Evolutionary conservation across 2,329 filamentous ascomycete genomes (phyloP).

Genomic region (Cryphonectria parasitica): DNA sequence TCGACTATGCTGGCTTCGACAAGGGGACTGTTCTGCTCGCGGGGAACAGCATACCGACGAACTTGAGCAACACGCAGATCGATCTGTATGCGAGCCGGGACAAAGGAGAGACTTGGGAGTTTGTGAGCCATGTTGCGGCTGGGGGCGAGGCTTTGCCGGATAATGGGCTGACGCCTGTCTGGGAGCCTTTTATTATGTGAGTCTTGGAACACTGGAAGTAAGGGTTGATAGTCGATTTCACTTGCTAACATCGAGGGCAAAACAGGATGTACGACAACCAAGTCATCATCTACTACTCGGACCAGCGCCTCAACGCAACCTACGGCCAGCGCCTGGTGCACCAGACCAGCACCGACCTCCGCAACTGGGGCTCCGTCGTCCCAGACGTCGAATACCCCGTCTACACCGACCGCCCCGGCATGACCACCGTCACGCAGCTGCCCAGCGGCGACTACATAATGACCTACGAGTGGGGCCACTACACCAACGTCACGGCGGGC

Average conservation of each 20-base stretch:
- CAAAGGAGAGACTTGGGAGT: slow-evolving; percentile 65
- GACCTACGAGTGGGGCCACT: slow-evolving; percentile 62
- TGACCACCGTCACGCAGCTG: slow-evolving; percentile 66
- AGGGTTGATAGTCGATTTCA: not conserved
- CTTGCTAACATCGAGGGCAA: not conserved
- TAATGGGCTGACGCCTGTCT: slow-evolving; percentile 70
- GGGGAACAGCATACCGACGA: slow-evolving; percentile 58
- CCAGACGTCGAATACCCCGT: slow-evolving; percentile 66
- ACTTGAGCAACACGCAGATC: slow-evolving; percentile 67
- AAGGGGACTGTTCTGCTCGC: slow-evolving; percentile 67
- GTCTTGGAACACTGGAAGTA: not conserved
- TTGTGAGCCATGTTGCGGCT: slow-evolving; percentile 66
- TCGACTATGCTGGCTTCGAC: slow-evolving; percentile 58
- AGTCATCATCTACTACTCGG: slow-evolving; percentile 71
- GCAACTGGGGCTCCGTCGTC: slow-evolving; percentile 62
- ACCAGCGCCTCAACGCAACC: slow-evolving; percentile 64
- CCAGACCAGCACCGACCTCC: slow-evolving; percentile 62
- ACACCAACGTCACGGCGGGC: slow-evolving; percentile 42
- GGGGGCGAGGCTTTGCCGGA: slow-evolving; percentile 65
- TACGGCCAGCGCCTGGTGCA: slow-evolving; percentile 72
- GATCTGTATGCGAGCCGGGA: slow-evolving; percentile 70
- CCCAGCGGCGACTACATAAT: slow-evolving; percentile 65
- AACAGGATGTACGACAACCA: slow-evolving; percentile 57
- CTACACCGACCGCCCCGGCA: slow-evolving; percentile 68
- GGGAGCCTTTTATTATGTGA: slow-evolving; percentile 69